A percentile compares a stretch with the other conserved stretches of the same genome.
Conservation (phyloP, 2,329 filamentous ascomycete species). For the Penicillium italicum region DNA sequence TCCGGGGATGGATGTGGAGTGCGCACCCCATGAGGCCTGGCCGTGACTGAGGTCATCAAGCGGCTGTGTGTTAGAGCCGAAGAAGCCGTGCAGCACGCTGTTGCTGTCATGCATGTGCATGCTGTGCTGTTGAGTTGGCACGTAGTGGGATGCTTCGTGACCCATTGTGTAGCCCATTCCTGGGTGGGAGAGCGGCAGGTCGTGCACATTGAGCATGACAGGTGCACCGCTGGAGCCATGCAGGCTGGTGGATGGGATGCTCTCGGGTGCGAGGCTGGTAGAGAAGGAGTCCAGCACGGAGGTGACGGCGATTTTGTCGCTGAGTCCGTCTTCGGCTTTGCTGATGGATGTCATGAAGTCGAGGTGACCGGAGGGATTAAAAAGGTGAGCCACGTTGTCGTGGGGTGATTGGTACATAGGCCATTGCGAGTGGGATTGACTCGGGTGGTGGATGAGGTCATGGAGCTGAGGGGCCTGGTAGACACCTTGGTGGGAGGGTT, state of each 20-base stretch:
- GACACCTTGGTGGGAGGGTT: slow-evolving; percentile 27
- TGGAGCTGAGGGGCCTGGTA: slow-evolving; percentile 34
- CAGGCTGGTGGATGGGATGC: slow-evolving; percentile 30
- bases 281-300: slow-evolving; percentile 38
- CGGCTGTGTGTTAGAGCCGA: slow-evolving; percentile 29
- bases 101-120: slow-evolving; percentile 33
- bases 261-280: slow-evolving; percentile 30
- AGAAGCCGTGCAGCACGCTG: slow-evolving; percentile 33
- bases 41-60: slow-evolving; percentile 36
- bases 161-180: slow-evolving; percentile 32
- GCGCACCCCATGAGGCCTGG: slow-evolving; percentile 31
- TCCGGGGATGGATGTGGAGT: slow-evolving; percentile 29
- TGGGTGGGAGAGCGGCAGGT: slow-evolving; percentile 33
- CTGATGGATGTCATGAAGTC: slow-evolving; percentile 37
- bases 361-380: slow-evolving; percentile 30
- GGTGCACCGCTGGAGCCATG: slow-evolving; percentile 28
- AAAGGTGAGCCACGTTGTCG: slow-evolving; percentile 36
- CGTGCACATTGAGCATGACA: slow-evolving; percentile 37
- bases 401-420: slow-evolving; percentile 35
- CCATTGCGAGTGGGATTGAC: slow-evolving; percentile 35
- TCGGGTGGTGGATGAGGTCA: slow-evolving; percentile 31
- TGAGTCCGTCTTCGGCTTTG: slow-evolving; percentile 33
- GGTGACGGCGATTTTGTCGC: slow-evolving; percentile 35
- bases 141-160: slow-evolving; percentile 33
- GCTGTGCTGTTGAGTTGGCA: slow-evolving; percentile 30